Percentiles rank a stretch among this genome's conserved stretches.
Conservation (phyloP, 1,139 yeast genomes). For the Yamadazyma friedrichii region DNA sequence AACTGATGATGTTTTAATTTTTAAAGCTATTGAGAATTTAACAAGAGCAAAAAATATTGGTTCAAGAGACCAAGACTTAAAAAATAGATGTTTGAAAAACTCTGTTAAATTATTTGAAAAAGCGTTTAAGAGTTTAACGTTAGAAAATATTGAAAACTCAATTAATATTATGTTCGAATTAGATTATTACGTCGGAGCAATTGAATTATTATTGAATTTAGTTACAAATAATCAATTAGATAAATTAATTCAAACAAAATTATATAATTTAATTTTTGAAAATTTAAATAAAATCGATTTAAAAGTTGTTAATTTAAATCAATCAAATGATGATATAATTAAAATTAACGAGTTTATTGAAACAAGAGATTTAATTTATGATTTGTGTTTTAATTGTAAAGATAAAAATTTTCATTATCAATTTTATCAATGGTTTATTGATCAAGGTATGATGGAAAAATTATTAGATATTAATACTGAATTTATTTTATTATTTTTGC, state of each 20-base stretch:
- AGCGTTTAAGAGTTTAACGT: conserved; percentile 73
- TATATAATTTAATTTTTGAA: conserved; percentile 73
- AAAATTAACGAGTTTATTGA: conserved; percentile 54
- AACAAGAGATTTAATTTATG: conserved; percentile 70
- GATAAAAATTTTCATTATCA: conserved; percentile 88
- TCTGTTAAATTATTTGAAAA: conserved; percentile 77
- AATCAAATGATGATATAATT: conserved; percentile 36
- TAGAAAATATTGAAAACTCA: conserved; percentile 81
- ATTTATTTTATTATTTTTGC: conserved; percentile 72
- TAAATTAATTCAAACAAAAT: conserved; percentile 28
- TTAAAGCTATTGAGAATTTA: conserved; percentile 89
- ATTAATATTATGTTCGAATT: conserved; percentile 74
- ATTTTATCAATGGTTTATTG: conserved; percentile 89
- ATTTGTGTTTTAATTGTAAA: conserved; percentile 66
- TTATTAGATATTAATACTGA: conserved; percentile 80
- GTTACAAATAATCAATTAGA: conserved; percentile 7
- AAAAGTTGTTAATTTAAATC: conserved; percentile 55
- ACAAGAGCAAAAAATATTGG: conserved; percentile 83
- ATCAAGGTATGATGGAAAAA: conserved; percentile 73
- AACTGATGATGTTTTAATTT: conserved; percentile 87
- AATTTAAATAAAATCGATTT: conserved; percentile 72
- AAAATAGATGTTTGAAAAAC: conserved; percentile 66
- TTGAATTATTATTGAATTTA: conserved; percentile 75
- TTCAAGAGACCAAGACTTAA: conserved; percentile 64
- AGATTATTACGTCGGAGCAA: conserved; percentile 81